Base-by-base conservation (phyloP, 164 flowering plant genomes). In the Saururus chinensis region DNA sequence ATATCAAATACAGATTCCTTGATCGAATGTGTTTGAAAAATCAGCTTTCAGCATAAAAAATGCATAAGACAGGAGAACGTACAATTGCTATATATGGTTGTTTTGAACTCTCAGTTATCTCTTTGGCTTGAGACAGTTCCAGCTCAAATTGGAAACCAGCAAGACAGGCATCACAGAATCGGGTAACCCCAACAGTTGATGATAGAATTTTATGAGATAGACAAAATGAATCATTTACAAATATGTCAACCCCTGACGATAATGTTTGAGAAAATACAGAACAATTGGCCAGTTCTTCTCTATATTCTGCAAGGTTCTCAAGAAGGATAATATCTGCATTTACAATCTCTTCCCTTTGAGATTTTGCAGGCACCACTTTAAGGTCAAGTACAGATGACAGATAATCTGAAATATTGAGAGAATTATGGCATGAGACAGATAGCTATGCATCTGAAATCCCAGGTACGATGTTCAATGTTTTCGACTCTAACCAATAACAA, bases 121-220 rank as follows among this genome's bases (percentile, higher is more conserved):
- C 79, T 76, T 68, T 80, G 51, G 89, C 65, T 69, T 71, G 74
- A 67, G 51, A 48, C 16, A 88, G 76, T 62, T 77, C 69, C 60
- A 83, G 80, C 70, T 89, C 92, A 77, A 92, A 89, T 60, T 71
- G 68, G 73, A 87, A 87, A 53, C 98, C 98, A 77, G 96, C 95
- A 30, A 88, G 37, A 60, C 73, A 77, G 21, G 84, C 75, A 80
- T 63, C 63, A 76, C 87, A 80, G 73, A 81, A 84, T 35, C 85
- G 75, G 68, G 95, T 55, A 72, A 85, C 70, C 55, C 89, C 96
- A 77, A 87, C 87, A 40, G 87, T 88, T 63, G 98, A 92, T 60
- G 96, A 89, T 66, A 92, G 89, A 64, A 82, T 64, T 77, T 81
- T 92, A 71, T 87, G 98, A 66, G 90, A 85, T 49, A 64, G 75